Conservation (phyloP, 73 alveolate genomes). For the Durusdinium trenchii region DNA sequence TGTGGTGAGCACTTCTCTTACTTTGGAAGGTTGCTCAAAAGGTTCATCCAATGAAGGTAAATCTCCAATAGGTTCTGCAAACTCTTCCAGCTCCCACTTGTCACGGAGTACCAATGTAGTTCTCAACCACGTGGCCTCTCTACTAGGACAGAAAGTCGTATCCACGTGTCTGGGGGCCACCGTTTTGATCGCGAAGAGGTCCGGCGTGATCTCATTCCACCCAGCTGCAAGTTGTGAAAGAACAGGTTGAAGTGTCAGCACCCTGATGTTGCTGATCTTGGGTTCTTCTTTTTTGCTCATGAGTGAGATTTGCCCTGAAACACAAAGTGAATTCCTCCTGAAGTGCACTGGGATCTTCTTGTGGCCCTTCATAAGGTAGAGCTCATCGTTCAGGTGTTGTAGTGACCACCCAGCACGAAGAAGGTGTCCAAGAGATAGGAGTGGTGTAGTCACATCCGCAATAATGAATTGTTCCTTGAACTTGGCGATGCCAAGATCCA, state of each 20-base stretch:
- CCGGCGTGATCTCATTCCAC: not conserved
- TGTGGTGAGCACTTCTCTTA: too few relatives aligned
- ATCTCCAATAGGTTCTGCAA: too few relatives aligned
- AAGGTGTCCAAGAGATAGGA: not conserved
- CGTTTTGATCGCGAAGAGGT: not conserved
- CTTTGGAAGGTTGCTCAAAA: too few relatives aligned
- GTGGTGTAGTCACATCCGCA: not conserved
- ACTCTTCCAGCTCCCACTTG: not conserved
- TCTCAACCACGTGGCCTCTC: conserved; percentile 1
- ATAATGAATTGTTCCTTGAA: not conserved
- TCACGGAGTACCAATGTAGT: not conserved
- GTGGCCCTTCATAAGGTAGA: not conserved
- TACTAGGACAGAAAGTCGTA: not conserved
- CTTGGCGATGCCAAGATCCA: not conserved
- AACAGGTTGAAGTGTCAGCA: not conserved
- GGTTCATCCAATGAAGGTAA: too few relatives aligned
- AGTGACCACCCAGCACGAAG: not conserved
- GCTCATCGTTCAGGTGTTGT: not conserved
- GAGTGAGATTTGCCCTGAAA: not conserved
- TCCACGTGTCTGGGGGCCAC: not conserved
- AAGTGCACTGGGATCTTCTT: not conserved
- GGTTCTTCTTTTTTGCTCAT: too few relatives aligned
- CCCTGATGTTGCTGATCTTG: not conserved
- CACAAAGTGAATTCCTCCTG: not conserved
- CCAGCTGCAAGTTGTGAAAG: not conserved